phyloP scores from a whole-genome alignment of 176 grass and related monocot species.

The Poa pratensis region DNA sequence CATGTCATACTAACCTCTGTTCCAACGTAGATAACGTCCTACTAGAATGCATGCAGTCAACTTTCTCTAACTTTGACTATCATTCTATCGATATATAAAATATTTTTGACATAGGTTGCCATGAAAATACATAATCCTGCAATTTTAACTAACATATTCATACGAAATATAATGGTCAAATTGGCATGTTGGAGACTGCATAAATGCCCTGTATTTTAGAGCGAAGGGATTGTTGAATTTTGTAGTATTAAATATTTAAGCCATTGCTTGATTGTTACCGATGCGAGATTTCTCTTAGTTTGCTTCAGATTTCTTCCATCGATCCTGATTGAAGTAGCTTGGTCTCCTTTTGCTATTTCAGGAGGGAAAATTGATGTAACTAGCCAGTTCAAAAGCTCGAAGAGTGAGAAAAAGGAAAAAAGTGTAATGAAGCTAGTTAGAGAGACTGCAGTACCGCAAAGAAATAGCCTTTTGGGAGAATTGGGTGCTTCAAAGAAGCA shows the following conservation, averaged over 20 bases:
- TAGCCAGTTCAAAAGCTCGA: slow-evolving; percentile 58
- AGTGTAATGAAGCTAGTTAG: slow-evolving; percentile 64
- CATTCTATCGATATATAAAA: neutral
- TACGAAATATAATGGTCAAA: neutral
- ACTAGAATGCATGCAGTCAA: neutral
- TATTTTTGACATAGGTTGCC: neutral
- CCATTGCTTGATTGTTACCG: slow-evolving; percentile 1
- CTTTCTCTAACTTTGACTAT: slow-evolving; percentile 7
- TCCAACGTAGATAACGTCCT: neutral
- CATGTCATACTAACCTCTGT: slow-evolving; percentile 7
- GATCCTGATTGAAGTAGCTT: slow-evolving; percentile 31
- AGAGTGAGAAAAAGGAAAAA: slow-evolving; percentile 59
- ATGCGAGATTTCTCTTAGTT: slow-evolving; percentile 2
- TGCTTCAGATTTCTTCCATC: slow-evolving; percentile 7
- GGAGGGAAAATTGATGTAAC: slow-evolving; percentile 62
- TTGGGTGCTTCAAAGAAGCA: slow-evolving; percentile 58
- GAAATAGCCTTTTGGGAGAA: slow-evolving; percentile 57
- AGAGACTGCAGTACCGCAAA: slow-evolving; percentile 55
- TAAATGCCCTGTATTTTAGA: neutral
- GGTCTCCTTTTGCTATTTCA: slow-evolving; percentile 34
- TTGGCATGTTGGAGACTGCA: slow-evolving; percentile 6
- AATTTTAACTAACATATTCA: neutral
- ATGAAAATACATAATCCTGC: neutral
- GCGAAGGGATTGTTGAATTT: neutral
- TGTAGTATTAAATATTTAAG: slow-evolving; percentile 6